Base-by-base conservation (phyloP, 2,329 filamentous ascomycete species). In the Colletotrichum simmondsii region DNA sequence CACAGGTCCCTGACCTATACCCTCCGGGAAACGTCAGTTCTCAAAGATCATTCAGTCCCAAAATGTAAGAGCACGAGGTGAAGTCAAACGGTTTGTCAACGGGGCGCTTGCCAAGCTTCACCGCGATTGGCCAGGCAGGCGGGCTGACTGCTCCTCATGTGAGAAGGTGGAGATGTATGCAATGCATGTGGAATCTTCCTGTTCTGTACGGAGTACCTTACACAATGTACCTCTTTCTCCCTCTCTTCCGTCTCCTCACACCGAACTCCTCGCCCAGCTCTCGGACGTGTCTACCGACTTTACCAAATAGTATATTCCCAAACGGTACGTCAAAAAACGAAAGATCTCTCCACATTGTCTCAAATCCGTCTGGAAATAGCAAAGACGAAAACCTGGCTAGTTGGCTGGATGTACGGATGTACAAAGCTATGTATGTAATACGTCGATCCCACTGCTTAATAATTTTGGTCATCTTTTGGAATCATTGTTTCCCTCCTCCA, bases 171-270 rank as follows among this genome's bases (percentile, higher is more conserved):
- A 14, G 35, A 46, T 8, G 26, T 26, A 37, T 62, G 26, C 37
- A 62, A 62, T 49, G 37, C 59, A 62, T 62, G 24, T 49, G 59
- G 59, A 49, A 61, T 61, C 59, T 61, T 26, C 42, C 42, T 49
- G 3, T 12, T 32, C 32, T 11, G 32, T 5, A 30, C 28, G 6
- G 6, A 6, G 28, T 30, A 35, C 32, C 32, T 35, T 35, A 12
- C 32, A 35, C 37, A 22, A 49, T 19, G 42, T 37, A 7, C 10
- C n/a, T 14, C 5, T 11, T 6, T 35, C 32, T 35, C 32, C 16
- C 32, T 35, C 0, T 35, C 32, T 35, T 12, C 32, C 32, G 11
- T 4, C 32, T 35, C 32, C 32, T 35, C 32, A 35, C 11, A 32
- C 32, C 10, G 11, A 35, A 0, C 32, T 35, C 11, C 32, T 35